Conservation (phyloP, 331 rosid species). For the Rosa hybrid region DNA sequence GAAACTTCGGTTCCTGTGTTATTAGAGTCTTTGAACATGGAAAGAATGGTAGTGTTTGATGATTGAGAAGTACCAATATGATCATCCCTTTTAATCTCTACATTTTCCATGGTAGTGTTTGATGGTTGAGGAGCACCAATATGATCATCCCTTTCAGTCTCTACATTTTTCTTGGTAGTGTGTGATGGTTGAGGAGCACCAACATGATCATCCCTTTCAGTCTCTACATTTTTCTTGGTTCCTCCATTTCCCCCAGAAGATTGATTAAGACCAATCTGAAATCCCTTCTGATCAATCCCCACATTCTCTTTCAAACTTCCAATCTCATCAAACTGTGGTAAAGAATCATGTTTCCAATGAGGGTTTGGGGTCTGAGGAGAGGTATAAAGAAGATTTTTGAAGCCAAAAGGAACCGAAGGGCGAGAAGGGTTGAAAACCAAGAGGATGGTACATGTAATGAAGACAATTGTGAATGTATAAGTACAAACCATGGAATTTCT, state of each 20-base stretch:
- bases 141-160: background rate
- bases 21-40: background rate
- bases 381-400: constrained; percentile 40
- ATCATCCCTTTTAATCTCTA: background rate
- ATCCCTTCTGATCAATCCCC: background rate
- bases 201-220: background rate
- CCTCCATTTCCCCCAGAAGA: background rate
- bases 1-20: background rate
- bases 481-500: constrained; percentile 54
- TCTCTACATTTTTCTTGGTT: background rate
- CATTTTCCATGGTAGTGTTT: background rate
- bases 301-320: background rate
- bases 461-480: constrained; percentile 52
- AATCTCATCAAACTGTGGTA: background rate
- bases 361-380: constrained; percentile 25
- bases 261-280: background rate
- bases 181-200: constrained; percentile 1
- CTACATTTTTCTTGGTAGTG: background rate
- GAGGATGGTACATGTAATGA: constrained; percentile 60
- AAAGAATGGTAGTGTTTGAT: constrained; percentile 10
- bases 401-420: constrained; percentile 43
- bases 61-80: background rate
- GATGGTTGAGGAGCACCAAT: background rate
- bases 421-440: constrained; percentile 58
- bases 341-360: background rate